A percentile compares a stretch with the other conserved stretches of the same genome.
Conservation (phyloP, 1,139 yeast genomes). For the Scheffersomyces segobiensis region DNA sequence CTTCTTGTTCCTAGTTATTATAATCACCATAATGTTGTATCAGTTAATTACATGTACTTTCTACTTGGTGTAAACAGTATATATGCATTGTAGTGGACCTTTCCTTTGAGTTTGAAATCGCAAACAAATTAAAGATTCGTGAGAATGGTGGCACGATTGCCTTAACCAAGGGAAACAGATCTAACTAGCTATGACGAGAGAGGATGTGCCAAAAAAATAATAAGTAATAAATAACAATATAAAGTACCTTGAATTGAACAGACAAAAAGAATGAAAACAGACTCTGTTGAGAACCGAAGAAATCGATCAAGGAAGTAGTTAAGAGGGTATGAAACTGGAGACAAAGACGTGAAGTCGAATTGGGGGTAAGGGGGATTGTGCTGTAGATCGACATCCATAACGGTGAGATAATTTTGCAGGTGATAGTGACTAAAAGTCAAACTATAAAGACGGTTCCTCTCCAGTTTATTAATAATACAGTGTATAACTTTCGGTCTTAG, state of each 20-base stretch:
- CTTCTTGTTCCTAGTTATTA: too few species aligned
- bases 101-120: background rate
- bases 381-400: background rate
- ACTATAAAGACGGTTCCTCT: background rate
- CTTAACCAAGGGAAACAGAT: background rate
- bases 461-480: background rate
- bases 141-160: background rate
- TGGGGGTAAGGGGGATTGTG: background rate
- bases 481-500: background rate
- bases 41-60: background rate
- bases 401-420: background rate
- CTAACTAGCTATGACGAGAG: background rate
- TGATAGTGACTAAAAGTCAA: background rate
- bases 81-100: background rate
- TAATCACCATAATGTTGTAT: too few species aligned
- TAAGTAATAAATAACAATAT: background rate
- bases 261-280: background rate
- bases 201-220: background rate
- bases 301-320: background rate
- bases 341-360: background rate
- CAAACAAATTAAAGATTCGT: background rate
- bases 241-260: background rate
- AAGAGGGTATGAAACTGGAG: background rate
- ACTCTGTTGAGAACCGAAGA: background rate
- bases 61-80: background rate